Conservation (phyloP, 2,329 filamentous ascomycete genomes). For the Trichoderma semiorbis region DNA sequence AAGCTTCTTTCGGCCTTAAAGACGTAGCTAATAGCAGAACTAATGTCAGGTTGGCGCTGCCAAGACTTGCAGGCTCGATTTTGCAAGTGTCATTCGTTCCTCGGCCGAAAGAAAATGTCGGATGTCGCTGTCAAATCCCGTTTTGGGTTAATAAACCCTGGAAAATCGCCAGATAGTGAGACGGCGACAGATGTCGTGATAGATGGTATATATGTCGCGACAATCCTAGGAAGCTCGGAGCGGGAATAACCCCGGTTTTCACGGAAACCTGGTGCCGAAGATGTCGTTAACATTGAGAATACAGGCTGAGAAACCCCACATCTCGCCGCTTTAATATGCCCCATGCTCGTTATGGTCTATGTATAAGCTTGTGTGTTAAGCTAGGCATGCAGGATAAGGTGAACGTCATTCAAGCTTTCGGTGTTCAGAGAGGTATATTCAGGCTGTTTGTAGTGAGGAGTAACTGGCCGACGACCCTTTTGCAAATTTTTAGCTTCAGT, state of each 20-base stretch:
- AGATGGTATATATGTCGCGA: neutral
- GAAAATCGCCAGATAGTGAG: neutral
- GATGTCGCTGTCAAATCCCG: neutral
- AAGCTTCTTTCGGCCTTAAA: neutral
- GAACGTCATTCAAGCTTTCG: neutral
- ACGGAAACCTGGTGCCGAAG: neutral
- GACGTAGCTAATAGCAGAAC: no score
- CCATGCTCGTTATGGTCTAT: neutral
- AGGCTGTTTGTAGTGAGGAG: neutral
- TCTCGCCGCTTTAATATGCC: neutral
- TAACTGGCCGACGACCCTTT: neutral
- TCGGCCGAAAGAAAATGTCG: neutral
- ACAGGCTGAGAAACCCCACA: neutral
- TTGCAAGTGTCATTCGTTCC: neutral
- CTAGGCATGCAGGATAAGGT: neutral
- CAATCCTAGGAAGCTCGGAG: neutral
- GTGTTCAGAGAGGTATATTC: neutral
- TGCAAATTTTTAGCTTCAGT: neutral
- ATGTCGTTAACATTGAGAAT: neutral
- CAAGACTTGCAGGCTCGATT: neutral
- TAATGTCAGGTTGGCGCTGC: neutral
- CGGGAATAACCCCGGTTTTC: constrained; percentile 1
- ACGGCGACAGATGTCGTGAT: neutral
- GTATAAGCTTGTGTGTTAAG: neutral
- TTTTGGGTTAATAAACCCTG: neutral